Evolutionary conservation across 75 land plant species (phyloP).

Genomic region (Picea sitchensis): DNA sequence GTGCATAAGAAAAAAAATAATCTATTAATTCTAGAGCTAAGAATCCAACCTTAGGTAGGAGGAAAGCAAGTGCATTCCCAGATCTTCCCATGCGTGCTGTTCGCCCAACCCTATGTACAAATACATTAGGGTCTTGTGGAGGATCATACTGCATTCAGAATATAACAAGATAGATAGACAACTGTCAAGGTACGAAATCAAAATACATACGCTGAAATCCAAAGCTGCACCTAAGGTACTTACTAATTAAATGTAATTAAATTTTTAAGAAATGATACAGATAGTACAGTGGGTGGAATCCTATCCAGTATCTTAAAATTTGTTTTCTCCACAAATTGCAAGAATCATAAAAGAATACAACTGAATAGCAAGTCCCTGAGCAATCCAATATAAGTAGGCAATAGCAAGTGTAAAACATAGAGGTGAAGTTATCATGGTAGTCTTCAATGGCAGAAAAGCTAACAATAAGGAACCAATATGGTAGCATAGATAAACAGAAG

Average conservation of each 20-base stretch:
- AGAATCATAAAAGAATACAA: too few species aligned
- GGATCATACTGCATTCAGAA: constrained; percentile 77
- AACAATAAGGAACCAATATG: too few species aligned
- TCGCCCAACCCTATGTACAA: constrained; percentile 91
- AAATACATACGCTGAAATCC: neutral
- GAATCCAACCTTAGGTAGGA: constrained; percentile 68
- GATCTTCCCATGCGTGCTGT: constrained; percentile 88
- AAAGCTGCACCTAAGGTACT: neutral
- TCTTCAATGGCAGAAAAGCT: too few species aligned
- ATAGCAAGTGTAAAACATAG: too few species aligned
- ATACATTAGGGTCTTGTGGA: constrained; percentile 91
- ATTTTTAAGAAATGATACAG: neutral
- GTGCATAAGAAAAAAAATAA: neutral
- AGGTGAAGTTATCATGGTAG: too few species aligned
- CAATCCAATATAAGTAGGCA: neutral
- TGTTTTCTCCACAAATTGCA: neutral
- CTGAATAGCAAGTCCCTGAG: neutral
- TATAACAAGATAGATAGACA: neutral
- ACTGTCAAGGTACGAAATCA: neutral
- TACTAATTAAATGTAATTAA: neutral
- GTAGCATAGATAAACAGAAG: too few species aligned
- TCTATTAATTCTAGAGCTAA: neutral
- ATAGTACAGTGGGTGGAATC: neutral
- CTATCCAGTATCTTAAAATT: neutral
- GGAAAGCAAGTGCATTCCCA: constrained; percentile 81